Percentiles rank a stretch among this genome's conserved stretches.
These are phyloP conservation scores for Gossypium ekmanianum DNA, from an alignment of 345 rosid species.

Conservation along the genomic window DNA sequence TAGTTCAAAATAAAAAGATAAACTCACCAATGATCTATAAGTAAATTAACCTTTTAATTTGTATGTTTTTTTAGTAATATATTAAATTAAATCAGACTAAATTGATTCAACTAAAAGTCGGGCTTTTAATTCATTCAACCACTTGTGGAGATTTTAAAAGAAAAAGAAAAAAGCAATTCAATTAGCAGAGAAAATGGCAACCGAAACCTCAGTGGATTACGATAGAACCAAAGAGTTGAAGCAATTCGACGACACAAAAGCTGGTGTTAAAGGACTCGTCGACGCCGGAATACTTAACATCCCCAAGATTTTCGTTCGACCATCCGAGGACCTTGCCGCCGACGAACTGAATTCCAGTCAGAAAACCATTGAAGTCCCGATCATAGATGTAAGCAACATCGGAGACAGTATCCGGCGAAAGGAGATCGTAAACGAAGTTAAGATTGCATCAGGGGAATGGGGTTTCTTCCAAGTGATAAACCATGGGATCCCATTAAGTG, in stretches of 20 bases:
- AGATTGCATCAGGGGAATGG: slow-evolving; percentile 34
- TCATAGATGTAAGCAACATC: slow-evolving; percentile 32
- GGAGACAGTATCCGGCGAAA: slow-evolving; percentile 9
- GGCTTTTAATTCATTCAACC: too few species aligned
- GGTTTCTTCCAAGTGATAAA: slow-evolving; percentile 50
- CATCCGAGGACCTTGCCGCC: neutral
- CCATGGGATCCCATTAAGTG: slow-evolving; percentile 37
- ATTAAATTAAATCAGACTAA: too few species aligned
- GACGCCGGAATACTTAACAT: slow-evolving; percentile 31
- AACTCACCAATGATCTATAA: too few species aligned
- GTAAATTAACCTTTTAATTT: too few species aligned
- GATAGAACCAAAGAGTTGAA: slow-evolving; percentile 22
- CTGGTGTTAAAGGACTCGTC: slow-evolving; percentile 36
- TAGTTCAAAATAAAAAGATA: too few species aligned
- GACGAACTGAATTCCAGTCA: neutral
- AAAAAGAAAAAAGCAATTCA: neutral
- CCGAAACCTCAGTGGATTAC: neutral
- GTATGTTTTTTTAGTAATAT: too few species aligned
- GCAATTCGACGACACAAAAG: slow-evolving; percentile 36
- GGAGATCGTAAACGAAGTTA: slow-evolving; percentile 22
- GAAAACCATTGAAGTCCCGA: slow-evolving; percentile 23
- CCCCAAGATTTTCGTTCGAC: slow-evolving; percentile 32
- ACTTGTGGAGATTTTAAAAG: too few species aligned
- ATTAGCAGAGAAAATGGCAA: neutral
- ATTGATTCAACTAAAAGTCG: too few species aligned